phyloP scores from a whole-genome alignment of 331 rosid genomes.

The Acacia pycnantha region DNA sequence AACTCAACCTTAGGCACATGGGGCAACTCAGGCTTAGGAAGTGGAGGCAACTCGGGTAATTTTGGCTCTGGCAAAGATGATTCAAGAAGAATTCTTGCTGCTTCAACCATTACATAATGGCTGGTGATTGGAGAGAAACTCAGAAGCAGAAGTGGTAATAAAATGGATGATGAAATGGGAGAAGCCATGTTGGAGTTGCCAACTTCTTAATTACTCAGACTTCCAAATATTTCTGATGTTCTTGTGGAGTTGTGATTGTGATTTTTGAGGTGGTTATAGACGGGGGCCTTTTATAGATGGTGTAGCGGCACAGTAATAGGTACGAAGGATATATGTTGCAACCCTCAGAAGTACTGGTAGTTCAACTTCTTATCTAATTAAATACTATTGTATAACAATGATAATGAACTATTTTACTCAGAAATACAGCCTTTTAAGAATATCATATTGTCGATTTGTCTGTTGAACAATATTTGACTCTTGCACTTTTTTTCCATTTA shows the following conservation, averaged over 20 bases:
- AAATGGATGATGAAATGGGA: slow-evolving; percentile 22
- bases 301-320: neutral
- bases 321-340: slow-evolving; percentile 10
- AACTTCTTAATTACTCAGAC: neutral
- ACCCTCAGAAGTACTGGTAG: neutral
- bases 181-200: slow-evolving; percentile 33
- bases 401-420: neutral
- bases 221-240: slow-evolving; percentile 10
- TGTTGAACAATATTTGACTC: neutral
- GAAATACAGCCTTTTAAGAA: neutral
- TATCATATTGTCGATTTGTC: neutral
- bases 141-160: slow-evolving; percentile 33
- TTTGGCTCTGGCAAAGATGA: neutral
- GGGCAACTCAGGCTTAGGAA: neutral
- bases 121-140: slow-evolving; percentile 23
- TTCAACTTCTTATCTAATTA: slow-evolving; percentile 15
- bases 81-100: slow-evolving; percentile 34
- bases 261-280: neutral
- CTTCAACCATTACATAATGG: slow-evolving; percentile 30
- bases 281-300: slow-evolving; percentile 35
- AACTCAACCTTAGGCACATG: neutral
- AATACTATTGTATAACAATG: neutral
- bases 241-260: neutral
- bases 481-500: neutral
- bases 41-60: neutral